Evolutionary conservation across 1,139 yeast species (phyloP).

Genomic region (Suhomyces wounanorum): DNA sequence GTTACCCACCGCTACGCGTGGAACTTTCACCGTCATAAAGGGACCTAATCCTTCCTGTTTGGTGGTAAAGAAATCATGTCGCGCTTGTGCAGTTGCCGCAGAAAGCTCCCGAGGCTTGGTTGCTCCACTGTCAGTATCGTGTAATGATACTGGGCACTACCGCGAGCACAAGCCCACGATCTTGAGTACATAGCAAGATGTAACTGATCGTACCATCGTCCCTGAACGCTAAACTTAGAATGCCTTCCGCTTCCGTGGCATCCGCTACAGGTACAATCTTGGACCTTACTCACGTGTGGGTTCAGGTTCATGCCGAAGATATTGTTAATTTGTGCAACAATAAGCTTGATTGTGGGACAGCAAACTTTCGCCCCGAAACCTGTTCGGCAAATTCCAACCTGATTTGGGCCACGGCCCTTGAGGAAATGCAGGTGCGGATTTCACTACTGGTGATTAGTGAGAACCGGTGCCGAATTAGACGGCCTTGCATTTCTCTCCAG

Average conservation of each 20-base stretch:
- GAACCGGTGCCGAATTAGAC: too few relatives aligned
- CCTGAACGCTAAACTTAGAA: not conserved
- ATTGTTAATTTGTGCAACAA: not conserved
- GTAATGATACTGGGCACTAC: not conserved
- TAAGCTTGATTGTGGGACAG: not conserved
- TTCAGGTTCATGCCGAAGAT: not conserved
- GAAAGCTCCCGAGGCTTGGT: not conserved
- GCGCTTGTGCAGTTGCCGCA: not conserved
- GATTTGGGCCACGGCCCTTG: not conserved
- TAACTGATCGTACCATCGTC: not conserved
- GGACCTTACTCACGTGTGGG: not conserved
- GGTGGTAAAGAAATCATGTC: not conserved
- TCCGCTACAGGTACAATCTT: not conserved
- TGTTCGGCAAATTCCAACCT: not conserved
- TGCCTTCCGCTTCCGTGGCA: not conserved
- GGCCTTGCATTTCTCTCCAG: too few relatives aligned
- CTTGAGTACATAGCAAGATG: not conserved
- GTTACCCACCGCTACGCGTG: not conserved
- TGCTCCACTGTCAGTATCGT: not conserved
- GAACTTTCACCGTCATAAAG: not conserved
- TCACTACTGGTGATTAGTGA: not conserved
- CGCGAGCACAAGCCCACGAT: not conserved
- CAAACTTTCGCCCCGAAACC: not conserved
- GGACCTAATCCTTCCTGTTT: not conserved
- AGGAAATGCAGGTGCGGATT: not conserved